phyloP scores from a whole-genome alignment of 495 filamentous ascomycete genomes.

The Venustampulla echinocandica region DNA sequence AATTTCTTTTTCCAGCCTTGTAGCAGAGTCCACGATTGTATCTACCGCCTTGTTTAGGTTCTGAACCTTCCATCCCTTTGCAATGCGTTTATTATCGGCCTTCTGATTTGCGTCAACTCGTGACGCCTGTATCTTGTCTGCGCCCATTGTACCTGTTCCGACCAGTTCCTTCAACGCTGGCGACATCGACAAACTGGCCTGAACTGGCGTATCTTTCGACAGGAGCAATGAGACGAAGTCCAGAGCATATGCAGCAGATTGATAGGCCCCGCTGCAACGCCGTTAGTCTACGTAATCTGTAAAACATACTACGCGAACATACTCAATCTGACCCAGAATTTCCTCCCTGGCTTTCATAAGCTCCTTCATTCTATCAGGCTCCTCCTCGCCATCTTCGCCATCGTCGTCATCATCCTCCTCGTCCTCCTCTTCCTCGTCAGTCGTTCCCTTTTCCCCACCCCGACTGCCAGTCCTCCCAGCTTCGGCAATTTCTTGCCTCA shows the following conservation, averaged over 20 bases:
- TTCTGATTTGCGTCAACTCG: constrained; percentile 42
- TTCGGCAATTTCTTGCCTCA: constrained; percentile 51
- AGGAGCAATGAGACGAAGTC: constrained; percentile 81
- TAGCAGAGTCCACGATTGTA: constrained; percentile 61
- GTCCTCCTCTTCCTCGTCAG: constrained; percentile 21
- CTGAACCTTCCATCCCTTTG: constrained; percentile 72
- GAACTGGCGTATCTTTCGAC: constrained; percentile 62
- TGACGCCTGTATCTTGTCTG: constrained; percentile 53
- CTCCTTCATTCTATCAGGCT: constrained; percentile 29
- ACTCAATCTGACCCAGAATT: constrained; percentile 44
- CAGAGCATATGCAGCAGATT: constrained; percentile 57
- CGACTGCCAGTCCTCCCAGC: constrained; percentile 28
- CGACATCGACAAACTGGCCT: constrained; percentile 61
- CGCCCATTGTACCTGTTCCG: constrained; percentile 67
- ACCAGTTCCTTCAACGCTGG: constrained; percentile 56
- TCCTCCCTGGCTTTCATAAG: constrained; percentile 39
- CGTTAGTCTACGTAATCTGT: constrained; percentile 3
- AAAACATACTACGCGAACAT: constrained; percentile 11
- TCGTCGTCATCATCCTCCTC: constrained; percentile 23
- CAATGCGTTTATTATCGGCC: constrained; percentile 48
- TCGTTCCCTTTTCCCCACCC: constrained; percentile 28
- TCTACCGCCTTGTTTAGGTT: constrained; percentile 67
- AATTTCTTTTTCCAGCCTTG: constrained; percentile 66
- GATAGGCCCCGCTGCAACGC: constrained; percentile 46
- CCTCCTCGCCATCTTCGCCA: constrained; percentile 17